Base-by-base conservation (phyloP, 164 flowering plant genomes). In the Stephania cephalantha region DNA sequence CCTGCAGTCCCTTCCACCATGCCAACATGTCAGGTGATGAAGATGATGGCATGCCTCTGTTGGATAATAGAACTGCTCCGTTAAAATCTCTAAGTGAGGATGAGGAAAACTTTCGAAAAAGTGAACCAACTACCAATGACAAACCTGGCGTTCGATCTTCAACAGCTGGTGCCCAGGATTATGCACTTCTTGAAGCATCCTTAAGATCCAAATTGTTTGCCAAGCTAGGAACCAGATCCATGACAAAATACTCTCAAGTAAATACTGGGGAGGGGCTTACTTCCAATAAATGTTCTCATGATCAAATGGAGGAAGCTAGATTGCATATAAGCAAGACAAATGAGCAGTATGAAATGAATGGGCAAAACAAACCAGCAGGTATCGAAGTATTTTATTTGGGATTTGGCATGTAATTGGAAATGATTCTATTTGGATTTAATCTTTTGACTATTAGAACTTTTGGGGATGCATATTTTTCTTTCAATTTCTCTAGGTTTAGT, bases 141-240 rank as follows among this genome's bases (percentile, higher is more conserved):
- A 77, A 72, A 45, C 50, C 72, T 46, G 74, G 73, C 53, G 42
- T 48, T 66, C 81, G 64, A 55, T 50, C 50, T 63, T 61, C 72
- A 7, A 2, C 46, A 72, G 85, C 82, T 78, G 74, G 63, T 55
- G 17, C 82, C 10, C 79, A 82, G 73, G 90, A 89, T 75, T 73
- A 84, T 77, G 80, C 87, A 63, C 83, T 84, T 80, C 92, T 87
- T 72, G 98, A 94, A 85, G 94, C 89, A 69, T 83, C 88, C 64
- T 82, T 94, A 31, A 86, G 98, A 82, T 89, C 95, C 70, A 78
- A 92, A 85, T 79, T 94, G 77, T 80, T 87, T 89, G 87, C 88
- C 75, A 85, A 88, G 70, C 80, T 89, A 46, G 84, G 89, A 70
- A 72, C 20, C 25, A 87, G 79, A 81, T 76, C 68, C 42, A 75